Percentiles rank a stretch among this genome's conserved stretches.
Conservation (phyloP, 176 grass and related monocot species). For the Eleusine indica region DNA sequence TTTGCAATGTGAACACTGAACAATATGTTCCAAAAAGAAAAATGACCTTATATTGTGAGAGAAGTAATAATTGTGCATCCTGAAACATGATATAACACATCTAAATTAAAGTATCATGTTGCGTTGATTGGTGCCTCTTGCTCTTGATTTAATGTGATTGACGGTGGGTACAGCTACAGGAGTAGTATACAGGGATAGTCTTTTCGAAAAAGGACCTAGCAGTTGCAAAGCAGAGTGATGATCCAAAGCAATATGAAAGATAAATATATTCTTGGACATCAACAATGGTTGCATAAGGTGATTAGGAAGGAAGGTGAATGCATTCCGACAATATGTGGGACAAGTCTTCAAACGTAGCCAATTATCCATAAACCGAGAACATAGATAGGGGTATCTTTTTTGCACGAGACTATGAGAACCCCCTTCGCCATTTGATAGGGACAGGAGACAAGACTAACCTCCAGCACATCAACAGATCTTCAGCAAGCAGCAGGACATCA, state of each 20-base stretch:
- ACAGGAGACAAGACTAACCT: conserved; percentile 1
- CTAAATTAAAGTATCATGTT: background rate
- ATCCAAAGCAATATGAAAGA: background rate
- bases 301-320: background rate
- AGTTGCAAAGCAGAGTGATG: background rate
- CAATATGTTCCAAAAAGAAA: background rate
- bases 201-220: background rate
- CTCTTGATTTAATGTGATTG: background rate
- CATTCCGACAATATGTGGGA: background rate
- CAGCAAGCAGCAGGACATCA: background rate
- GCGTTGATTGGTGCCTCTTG: too few relatives aligned
- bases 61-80: background rate
- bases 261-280: background rate
- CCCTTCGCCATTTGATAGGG: background rate
- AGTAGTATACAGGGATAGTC: background rate
- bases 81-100: background rate
- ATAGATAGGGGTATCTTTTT: background rate
- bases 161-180: background rate
- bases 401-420: background rate
- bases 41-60: background rate
- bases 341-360: background rate
- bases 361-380: background rate
- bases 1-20: background rate
- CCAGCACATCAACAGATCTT: background rate
- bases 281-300: background rate